Conservation (phyloP, 106 monocot species). For the Agapanthus africanus region DNA sequence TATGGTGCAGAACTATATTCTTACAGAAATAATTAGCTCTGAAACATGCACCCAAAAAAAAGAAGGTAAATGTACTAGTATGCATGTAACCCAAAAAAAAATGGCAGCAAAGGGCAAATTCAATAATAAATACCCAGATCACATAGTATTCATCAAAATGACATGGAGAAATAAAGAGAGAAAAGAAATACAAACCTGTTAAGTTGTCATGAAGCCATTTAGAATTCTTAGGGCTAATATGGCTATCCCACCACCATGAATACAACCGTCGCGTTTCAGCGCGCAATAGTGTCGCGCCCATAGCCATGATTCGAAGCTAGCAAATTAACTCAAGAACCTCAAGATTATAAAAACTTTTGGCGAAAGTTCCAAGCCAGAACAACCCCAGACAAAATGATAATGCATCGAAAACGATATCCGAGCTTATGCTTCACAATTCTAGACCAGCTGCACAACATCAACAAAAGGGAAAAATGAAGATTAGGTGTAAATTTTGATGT, state of each 20-base stretch:
- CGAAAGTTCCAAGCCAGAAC: slow-evolving; percentile 6
- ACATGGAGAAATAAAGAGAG: too few species aligned
- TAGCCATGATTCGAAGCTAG: slow-evolving; percentile 33
- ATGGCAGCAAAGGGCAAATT: not conserved
- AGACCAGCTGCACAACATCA: not conserved
- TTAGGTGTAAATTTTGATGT: too few species aligned
- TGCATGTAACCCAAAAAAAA: too few species aligned
- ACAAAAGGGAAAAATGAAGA: not conserved
- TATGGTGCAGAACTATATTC: too few species aligned
- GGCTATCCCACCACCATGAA: slow-evolving; percentile 88
- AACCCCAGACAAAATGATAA: too few species aligned
- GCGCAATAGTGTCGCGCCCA: slow-evolving; percentile 24
- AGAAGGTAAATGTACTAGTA: too few species aligned
- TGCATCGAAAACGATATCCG: too few species aligned
- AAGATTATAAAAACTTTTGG: slow-evolving; percentile 8
- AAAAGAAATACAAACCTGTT: slow-evolving; percentile 39
- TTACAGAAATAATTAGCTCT: too few species aligned
- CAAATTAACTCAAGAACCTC: not conserved
- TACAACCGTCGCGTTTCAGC: slow-evolving; percentile 39
- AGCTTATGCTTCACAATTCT: too few species aligned
- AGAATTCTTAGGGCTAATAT: slow-evolving; percentile 67
- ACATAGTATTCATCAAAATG: too few species aligned
- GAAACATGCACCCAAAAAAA: not conserved
- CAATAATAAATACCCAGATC: too few species aligned
- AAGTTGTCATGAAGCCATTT: slow-evolving; percentile 80